Evolutionary conservation across 2,329 filamentous ascomycete genomes (phyloP).

Genomic region (Lecanicillium sp.): DNA sequence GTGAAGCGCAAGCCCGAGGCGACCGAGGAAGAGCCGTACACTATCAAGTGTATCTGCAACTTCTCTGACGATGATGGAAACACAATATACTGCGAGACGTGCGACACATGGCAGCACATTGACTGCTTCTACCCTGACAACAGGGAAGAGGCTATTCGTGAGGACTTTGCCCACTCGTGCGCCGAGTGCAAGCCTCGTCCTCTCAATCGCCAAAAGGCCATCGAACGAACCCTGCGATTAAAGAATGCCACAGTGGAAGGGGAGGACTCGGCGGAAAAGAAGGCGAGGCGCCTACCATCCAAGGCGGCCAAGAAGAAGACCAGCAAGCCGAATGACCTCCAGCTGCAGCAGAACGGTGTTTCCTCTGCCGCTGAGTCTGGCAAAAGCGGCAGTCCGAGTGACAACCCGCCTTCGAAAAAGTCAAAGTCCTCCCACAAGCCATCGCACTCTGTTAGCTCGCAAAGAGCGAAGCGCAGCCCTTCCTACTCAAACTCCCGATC

Average conservation of each 20-base stretch:
- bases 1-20: slow-evolving; percentile 40
- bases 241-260: slow-evolving; percentile 29
- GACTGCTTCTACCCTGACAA: slow-evolving; percentile 85
- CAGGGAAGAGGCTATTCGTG: slow-evolving; percentile 61
- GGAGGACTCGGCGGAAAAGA: slow-evolving; percentile 55
- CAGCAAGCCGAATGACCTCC: slow-evolving; percentile 59
- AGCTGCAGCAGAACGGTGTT: slow-evolving; percentile 52
- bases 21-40: slow-evolving; percentile 72
- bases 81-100: slow-evolving; percentile 92
- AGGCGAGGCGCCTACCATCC: slow-evolving; percentile 63
- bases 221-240: slow-evolving; percentile 61
- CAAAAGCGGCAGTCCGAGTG: slow-evolving; percentile 38
- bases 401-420: slow-evolving; percentile 61
- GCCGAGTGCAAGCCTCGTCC: slow-evolving; percentile 75
- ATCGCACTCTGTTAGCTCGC: slow-evolving; percentile 67
- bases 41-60: slow-evolving; percentile 95
- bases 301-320: slow-evolving; percentile 84
- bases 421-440: slow-evolving; percentile 74
- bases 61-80: slow-evolving; percentile 94
- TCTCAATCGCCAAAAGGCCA: slow-evolving; percentile 67
- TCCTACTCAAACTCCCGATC: slow-evolving; percentile 55
- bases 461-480: slow-evolving; percentile 57
- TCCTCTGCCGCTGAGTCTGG: slow-evolving; percentile 41
- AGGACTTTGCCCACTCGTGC: slow-evolving; percentile 75
- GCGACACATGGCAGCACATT: slow-evolving; percentile 98